Evolutionary conservation across 2,329 filamentous ascomycete genomes (phyloP), one percentile per base, ranked within the genome.

Genomic region (Colletotrichum chrysophilum): DNA sequence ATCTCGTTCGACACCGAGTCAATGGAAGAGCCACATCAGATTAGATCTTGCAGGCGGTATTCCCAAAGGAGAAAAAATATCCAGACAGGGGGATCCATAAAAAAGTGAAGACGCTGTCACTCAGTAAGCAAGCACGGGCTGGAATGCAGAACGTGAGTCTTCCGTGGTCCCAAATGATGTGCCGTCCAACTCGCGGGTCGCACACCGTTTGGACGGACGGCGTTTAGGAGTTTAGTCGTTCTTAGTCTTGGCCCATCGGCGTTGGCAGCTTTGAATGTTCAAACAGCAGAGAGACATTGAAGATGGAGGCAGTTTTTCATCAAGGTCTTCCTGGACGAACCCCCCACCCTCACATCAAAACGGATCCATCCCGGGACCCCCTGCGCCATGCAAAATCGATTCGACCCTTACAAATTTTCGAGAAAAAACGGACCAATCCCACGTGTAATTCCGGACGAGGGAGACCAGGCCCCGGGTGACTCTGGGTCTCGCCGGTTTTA

Each of bases 381-480:
- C 61, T 36, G 12, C 48, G 28, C 32, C 43, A 13, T 24, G 24
- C 32, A 21, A 24, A 30, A 21, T 70, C 67, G 48, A 43, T n/a
- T 48, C 38, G 38, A 48, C 18, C 61, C 38, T 66, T 30, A 58
- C 43, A 68, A 61, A 69, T 56, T 68, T n/a, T 18, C 12, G 18
- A 48, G 48, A 36, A 70, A 32, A 14, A 61, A 30, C 24, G 26
- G 30, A 24, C 34, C 32, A 64, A 58, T 58, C 36, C 69, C 62
- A 64, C 69, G 64, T 75, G 30, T 64, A 58, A 62, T 62, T 72
- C 69, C 72, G 62, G 62, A 18, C 21, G 52, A n/a, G n/a, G 26
- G 16, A 38, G 7, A n/a, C 43, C 26, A 21, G 55, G 21, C 55
- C 55, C 26, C n/a, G 12, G 26, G 16, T 30, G 30, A 30, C 30